Evolutionary conservation across 331 rosid species (phyloP), one percentile per base, ranked within the genome.

Genomic region (Saraca asoca): DNA sequence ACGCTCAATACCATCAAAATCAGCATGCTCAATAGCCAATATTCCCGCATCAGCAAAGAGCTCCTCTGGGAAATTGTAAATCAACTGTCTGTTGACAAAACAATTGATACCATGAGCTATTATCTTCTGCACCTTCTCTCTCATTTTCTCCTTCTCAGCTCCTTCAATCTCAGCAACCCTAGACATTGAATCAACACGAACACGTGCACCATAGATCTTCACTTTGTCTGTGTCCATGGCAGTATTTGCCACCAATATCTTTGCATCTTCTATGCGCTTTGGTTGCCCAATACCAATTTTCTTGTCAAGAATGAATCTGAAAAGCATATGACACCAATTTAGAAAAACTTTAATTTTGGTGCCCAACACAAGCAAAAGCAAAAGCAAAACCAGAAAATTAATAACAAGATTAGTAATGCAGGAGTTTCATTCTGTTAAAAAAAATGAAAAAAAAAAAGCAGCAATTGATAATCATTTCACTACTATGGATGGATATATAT

Each of bases 251-350:
- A 93, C 98, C 81, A 90, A 79, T 65, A 90, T 88, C 31, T 88
- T 93, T 38, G 95, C 98, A 64, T 93, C 83, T 79, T 94, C 98
- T 52, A 94, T 90, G 70, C 91, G 90, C 64, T 90, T 94, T 33
- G 98, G 98, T 70, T 94, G 98, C 33, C 98, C 98, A 77, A 94
- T 78, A 66, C 98, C 98, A 59, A 94, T 94, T 86, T 94, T 94
- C 90, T 94, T 94, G 96, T 88, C 99, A 67, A 94, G 97, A 81
- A 90, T 94, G 67, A 94, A 94, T 58, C 99, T 94, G 83, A 63
- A 60, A 75, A 59, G 37, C 33, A 41, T 17, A 69, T 35, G 5
- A 75, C 64, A 19, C 51, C 59, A 57, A 16, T 9, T 72, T 6
- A 67, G 68, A 64, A 72, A 13, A 74, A 61, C 58, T 49, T 29